Conservation (phyloP, 2,329 filamentous ascomycete species). For the Botryotinia calthae region DNA sequence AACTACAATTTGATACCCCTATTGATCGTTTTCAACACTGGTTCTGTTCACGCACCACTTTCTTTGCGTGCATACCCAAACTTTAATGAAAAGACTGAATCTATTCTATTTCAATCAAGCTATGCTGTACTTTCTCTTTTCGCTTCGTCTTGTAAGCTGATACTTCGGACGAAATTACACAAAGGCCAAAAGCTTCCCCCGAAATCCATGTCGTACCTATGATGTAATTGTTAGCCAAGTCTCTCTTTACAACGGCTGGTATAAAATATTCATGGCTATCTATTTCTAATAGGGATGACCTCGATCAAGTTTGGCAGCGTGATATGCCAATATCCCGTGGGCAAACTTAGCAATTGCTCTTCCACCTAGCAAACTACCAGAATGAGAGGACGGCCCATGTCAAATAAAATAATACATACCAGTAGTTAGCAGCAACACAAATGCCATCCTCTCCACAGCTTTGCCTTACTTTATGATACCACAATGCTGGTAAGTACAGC, state of each 20-base stretch:
- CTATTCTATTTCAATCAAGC: neutral
- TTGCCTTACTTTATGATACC: constrained; percentile 82
- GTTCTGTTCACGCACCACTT: neutral
- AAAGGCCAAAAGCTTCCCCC: constrained; percentile 63
- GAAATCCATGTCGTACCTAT: constrained; percentile 78
- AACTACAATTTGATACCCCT: constrained; percentile 19
- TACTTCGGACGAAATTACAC: constrained; percentile 32
- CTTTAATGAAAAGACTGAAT: neutral
- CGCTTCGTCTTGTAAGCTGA: constrained; percentile 20
- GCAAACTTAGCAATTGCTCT: neutral
- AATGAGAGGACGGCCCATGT: neutral
- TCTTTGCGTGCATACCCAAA: neutral
- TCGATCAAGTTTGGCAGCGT: neutral
- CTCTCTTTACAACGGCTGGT: no score
- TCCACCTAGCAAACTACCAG: neutral
- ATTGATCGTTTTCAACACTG: neutral
- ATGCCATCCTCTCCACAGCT: constrained; percentile 65
- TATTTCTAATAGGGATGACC: no score
- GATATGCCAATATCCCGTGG: neutral
- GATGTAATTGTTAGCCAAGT: neutral
- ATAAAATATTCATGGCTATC: neutral
- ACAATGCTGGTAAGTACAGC: constrained; percentile 78
- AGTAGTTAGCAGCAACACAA: constrained; percentile 79
- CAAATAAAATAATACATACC: constrained; percentile 47
- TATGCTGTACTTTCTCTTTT: neutral